These are phyloP conservation scores for Fusarium temperatum DNA, from an alignment of 2,329 filamentous ascomycete genomes.

Conservation along the genomic window DNA sequence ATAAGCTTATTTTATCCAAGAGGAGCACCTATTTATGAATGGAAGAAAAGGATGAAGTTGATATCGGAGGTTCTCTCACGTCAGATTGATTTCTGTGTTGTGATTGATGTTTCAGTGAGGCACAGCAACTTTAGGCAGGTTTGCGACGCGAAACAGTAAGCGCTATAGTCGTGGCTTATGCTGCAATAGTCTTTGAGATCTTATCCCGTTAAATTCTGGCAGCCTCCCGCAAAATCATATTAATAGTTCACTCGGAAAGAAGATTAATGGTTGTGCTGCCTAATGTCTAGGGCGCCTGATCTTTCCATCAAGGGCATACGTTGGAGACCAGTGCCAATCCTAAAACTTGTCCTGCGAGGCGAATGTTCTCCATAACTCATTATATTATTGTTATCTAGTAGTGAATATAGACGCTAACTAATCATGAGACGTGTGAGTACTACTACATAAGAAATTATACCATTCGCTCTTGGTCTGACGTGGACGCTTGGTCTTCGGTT, in stretches of 20 bases:
- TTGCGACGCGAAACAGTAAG: neutral
- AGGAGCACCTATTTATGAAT: too few species aligned
- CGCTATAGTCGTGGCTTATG: neutral
- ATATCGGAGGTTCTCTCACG: neutral
- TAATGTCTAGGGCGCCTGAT: neutral
- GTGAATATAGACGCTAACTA: neutral
- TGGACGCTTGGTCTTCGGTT: neutral
- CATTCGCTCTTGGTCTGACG: neutral
- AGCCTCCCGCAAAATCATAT: neutral
- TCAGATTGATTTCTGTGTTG: neutral
- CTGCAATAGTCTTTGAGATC: neutral
- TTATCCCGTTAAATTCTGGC: fast-evolving
- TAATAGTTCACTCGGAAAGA: neutral
- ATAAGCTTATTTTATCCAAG: neutral
- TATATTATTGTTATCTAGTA: neutral
- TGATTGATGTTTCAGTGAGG: neutral
- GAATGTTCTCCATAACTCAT: neutral
- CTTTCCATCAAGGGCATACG: fast-evolving
- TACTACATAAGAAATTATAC: neutral
- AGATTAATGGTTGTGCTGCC: neutral
- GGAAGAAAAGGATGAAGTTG: too few species aligned
- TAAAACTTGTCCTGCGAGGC: fast-evolving
- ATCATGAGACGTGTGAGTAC: neutral
- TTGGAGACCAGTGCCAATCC: fast-evolving
- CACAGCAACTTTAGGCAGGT: neutral